Base-by-base conservation (phyloP, 176 grass and related monocot genomes). In the Lolium rigidum region DNA sequence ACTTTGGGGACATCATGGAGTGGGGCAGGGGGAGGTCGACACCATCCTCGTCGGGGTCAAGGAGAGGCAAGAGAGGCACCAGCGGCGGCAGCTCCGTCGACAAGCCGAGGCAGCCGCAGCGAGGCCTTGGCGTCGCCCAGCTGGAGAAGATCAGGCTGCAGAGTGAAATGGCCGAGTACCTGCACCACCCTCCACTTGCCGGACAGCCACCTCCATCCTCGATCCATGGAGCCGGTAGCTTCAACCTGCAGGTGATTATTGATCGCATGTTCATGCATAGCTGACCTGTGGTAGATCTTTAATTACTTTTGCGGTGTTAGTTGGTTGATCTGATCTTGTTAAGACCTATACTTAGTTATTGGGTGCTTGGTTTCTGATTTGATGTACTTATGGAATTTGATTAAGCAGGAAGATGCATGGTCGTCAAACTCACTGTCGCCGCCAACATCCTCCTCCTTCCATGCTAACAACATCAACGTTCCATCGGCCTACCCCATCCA, bases 81-180 rank as follows among this genome's bases (percentile, higher is more conserved):
- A 17, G 3, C 9, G 83, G 61, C 79, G 60, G 66, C 61, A 68
- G 83, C 78, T 87, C 82, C 24, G 50, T 76, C 9, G 82, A 91
- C 75, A 95, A 91, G 83, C 88, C 86, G 18, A 95, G 83, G 86
- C 90, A 93, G 76, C 90, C 93, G 16, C 93, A 95, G 86, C 76
- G 90, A 69, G 93, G 93, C 20, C 88, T 95, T 37, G 93, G 93
- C 2, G 88, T 95, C 0, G 93, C 90, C 18, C 88, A 95, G 50
- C 71, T 95, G 16, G 93, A 95, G 86, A 93, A 95, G 86, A 95
- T 95, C 28, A 88, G 90, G 85, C 25, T 95, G 5, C 63, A 93
- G 57, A 89, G 83, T 15, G 93, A 95, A 77, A 93, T 95, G 90
- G 90, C 80, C 6, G 76, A 82, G 75, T 91, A 82, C 83, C 51